These are phyloP conservation scores for Hypoxylon fragiforme DNA, from an alignment of 495 filamentous ascomycete species.

Conservation along the genomic window DNA sequence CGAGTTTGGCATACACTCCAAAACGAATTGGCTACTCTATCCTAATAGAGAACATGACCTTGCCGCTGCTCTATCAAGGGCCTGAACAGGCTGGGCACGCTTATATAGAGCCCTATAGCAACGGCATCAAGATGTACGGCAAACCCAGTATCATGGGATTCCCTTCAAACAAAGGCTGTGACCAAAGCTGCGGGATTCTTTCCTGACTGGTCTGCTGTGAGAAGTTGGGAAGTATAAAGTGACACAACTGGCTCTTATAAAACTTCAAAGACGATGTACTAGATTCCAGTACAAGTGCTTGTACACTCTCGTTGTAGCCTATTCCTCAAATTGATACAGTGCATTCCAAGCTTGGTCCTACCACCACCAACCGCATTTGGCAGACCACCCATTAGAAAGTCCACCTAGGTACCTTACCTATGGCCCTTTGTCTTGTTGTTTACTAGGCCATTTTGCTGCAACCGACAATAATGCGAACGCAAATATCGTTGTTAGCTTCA, in stretches of 20 bases:
- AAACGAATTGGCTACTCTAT: not conserved
- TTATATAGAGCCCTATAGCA: not conserved
- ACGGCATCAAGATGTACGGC: not conserved
- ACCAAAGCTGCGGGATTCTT: not conserved
- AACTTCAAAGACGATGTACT: not conserved
- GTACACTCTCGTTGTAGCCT: constrained; percentile 1
- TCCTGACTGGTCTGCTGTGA: not conserved
- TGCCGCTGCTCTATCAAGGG: not conserved
- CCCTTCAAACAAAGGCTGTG: not conserved
- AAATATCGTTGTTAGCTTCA: not conserved
- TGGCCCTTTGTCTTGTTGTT: constrained; percentile 19
- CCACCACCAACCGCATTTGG: constrained; percentile 21
- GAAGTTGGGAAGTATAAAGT: not conserved
- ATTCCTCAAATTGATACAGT: not conserved
- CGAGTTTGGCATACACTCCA: not conserved
- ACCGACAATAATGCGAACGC: constrained; percentile 22
- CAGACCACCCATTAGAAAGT: not conserved
- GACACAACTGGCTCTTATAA: constrained; percentile 5
- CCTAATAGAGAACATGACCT: not conserved
- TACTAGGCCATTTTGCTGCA: constrained; percentile 14
- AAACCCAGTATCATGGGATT: not conserved
- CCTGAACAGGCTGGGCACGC: not conserved
- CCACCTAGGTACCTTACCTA: too few species aligned
- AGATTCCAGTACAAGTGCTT: not conserved
- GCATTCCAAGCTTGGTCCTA: constrained; percentile 23